Percentiles rank a stretch among this genome's conserved stretches.
phyloP scores from a whole-genome alignment of 306 rosid genomes.

The Casuarina cunninghamiana region DNA sequence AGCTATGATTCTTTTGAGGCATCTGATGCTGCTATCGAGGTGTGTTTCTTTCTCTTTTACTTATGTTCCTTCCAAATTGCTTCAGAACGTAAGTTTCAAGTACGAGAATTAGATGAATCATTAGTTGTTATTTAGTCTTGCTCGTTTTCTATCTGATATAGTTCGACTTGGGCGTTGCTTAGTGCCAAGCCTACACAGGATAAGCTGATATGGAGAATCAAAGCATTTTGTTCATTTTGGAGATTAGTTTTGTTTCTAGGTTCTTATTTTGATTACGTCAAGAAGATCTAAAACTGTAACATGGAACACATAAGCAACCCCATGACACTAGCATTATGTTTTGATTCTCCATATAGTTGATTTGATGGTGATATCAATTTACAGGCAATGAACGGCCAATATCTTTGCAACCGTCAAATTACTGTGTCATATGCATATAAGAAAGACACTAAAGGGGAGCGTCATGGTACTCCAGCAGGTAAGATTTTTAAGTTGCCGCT shows the following conservation, averaged over 20 bases:
- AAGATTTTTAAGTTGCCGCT: conserved; percentile 26
- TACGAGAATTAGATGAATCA: neutral
- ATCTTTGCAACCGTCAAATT: conserved; percentile 97
- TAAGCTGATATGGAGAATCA: no score
- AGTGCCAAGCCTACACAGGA: neutral
- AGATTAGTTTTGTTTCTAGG: neutral
- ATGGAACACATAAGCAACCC: neutral
- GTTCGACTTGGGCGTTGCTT: neutral
- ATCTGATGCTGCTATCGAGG: conserved; percentile 99
- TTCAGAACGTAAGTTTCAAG: neutral
- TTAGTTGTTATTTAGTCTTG: neutral
- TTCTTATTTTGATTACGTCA: neutral
- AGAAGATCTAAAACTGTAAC: neutral
- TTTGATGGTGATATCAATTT: conserved; percentile 3
- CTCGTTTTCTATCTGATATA: neutral
- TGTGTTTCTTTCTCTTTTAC: conserved; percentile 22
- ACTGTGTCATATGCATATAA: conserved; percentile 97
- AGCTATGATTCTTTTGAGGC: conserved; percentile 99
- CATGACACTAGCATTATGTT: conserved; percentile 2
- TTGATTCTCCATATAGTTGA: neutral
- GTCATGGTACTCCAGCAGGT: conserved; percentile 99
- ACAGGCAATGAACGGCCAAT: conserved; percentile 97
- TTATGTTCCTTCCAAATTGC: neutral
- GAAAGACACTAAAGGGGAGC: conserved; percentile 98
- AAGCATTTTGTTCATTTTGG: neutral